Evolutionary conservation across 129 eudicot genomes (phyloP), one percentile per base, ranked within the genome.

Genomic region (Chrysanthemum seticuspe): DNA sequence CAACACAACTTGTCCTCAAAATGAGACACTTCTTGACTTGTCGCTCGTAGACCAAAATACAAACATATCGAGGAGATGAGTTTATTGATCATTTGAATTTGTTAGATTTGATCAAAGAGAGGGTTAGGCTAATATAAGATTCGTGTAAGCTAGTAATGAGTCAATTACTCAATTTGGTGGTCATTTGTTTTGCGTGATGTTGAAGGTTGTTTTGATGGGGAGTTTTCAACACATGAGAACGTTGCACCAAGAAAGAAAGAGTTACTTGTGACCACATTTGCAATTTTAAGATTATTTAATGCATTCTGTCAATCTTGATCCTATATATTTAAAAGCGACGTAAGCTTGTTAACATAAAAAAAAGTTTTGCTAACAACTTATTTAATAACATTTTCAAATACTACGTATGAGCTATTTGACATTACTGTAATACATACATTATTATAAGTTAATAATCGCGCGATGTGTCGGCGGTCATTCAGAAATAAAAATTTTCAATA

Each of bases 161-260:
- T 81, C 85, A 79, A 68, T 70, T 87, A 57, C 85, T 81, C 85
- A 79, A 68, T 70, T 87, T 65, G 80, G 62, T 16, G 80, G 65
- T 77, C 75, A 71, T 72, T 71, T 68, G 15, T 57, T 83, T 84
- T 74, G 87, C 87, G 85, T 87, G 83, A 81, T 73, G 76, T 79
- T 80, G 62, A 82, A 84, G 85, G 71, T 61, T 85, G 57, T 8
- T 83, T 77, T 74, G 82, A 65, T 69, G 68, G 73, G 31, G 79
- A 81, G 88, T 75, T 71, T 78, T 79, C 77, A 81, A 79, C 86
- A 84, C 74, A 68, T 62, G 52, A 70, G 82, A 70, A 62, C 47
- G 91, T 87, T 83, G 65, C 83, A 86, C 87, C 90, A 63, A 80
- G 36, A 81, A 57, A 59, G 8, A 34, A 65, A 53, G 47, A 40